Evolutionary conservation across 805 yeast genomes (phyloP), one percentile per base, ranked within the genome.

Genomic region (Yamadazyma philogaea): DNA sequence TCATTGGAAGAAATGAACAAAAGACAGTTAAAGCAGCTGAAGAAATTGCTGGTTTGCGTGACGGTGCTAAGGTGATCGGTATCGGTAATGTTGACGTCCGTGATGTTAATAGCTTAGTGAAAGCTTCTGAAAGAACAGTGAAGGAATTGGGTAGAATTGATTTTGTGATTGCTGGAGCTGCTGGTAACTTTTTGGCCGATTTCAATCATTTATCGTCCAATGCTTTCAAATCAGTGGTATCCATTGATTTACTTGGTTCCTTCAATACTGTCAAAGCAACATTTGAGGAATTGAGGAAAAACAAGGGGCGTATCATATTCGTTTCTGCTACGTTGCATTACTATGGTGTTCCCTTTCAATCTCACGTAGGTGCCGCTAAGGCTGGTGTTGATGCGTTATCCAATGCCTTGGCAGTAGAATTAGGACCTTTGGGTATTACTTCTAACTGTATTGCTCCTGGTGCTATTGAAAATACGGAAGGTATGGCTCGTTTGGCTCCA

Each of bases 281-380:
- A 34, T 81, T 76, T 57, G 77, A 76, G 28, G 77, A 86, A 59
- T 74, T 90, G 49, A 68, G 74, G 36, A 69, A 75, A 55, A 77
- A 75, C 53, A 80, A 79, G 61, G 97, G 98, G 19, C 65, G 80
- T 2, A 70, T 87, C 12, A 51, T 90, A 10, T 88, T 90, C 53
- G 86, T 91, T 15, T 78, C 90, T 37, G 95, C 98, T 2, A 90
- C 97, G 2, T 74, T 91, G 46, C 97, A 91, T 64, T 87, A 86
- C 62, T 77, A 80, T 53, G 97, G 97, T 8, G 79, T 85, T 21
- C 96, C 96, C 11, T 81, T 84, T 68, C 97, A 91, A 64, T 55
- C 81, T 5, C 97, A 91, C 56, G 96, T 89, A 3, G 84, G 90
- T 5, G 96, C 97, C 0, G 97, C 97, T 2, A 91, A 91, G 64